A percentile compares a stretch with the other conserved stretches of the same genome.
These are phyloP conservation scores for Moesziomyces aphidis DNA, from an alignment of 1,284 basidiomycete genomes.

Conservation along the genomic window DNA sequence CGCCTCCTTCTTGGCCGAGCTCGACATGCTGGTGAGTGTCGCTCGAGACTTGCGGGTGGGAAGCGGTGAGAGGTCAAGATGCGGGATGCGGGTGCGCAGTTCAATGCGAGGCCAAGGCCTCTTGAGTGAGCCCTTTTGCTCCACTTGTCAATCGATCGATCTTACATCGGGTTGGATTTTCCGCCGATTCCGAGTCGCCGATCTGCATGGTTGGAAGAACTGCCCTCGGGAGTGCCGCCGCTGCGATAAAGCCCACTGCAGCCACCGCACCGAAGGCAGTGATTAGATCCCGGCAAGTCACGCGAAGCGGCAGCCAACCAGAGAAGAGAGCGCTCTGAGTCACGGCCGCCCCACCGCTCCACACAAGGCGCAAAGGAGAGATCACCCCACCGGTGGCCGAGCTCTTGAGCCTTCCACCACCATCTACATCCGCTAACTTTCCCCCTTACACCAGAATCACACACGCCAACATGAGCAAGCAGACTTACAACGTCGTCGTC, in stretches of 20 bases:
- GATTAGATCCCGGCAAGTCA: constrained; percentile 19
- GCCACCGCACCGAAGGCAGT: constrained; percentile 1
- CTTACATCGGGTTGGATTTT: not conserved
- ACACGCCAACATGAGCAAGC: constrained; percentile 29
- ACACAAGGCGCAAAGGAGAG: constrained; percentile 2
- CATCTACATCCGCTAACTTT: not conserved
- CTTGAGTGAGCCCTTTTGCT: constrained; percentile 1
- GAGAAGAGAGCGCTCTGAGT: constrained; percentile 9
- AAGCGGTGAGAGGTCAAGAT: no score
- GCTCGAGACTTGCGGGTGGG: no score
- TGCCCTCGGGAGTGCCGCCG: not conserved
- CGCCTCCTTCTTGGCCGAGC: constrained; percentile 49
- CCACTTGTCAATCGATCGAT: constrained; percentile 11
- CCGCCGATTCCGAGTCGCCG: not conserved
- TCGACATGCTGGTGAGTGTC: constrained; percentile 25
- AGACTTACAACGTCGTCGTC: constrained; percentile 69
- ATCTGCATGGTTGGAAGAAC: constrained; percentile 23
- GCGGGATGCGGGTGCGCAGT: no score
- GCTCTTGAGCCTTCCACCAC: not conserved
- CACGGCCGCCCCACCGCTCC: constrained; percentile 22
- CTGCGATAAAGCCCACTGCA: not conserved
- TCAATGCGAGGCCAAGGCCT: no score
- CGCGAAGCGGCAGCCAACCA: constrained; percentile 22
- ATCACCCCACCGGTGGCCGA: not conserved
- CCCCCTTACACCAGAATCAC: no score